phyloP scores from a whole-genome alignment of 1,284 basidiomycete species.

The Coniophora puteana region DNA sequence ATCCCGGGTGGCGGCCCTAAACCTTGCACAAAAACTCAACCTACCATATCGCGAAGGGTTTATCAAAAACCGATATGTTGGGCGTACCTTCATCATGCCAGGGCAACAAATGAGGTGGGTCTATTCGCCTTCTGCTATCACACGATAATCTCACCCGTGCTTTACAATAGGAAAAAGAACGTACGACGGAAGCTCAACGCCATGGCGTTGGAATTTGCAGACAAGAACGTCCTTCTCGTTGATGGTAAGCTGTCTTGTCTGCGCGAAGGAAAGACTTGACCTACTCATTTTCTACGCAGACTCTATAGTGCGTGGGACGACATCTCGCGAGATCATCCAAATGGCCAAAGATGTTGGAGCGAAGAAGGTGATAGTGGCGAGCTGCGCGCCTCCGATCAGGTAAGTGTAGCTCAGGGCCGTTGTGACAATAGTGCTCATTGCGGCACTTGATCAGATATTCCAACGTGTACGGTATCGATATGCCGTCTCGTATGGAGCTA shows the following conservation, averaged over 20 bases:
- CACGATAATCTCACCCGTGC: neutral
- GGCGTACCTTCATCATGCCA: slow-evolving; percentile 99
- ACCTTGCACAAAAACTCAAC: slow-evolving; percentile 87
- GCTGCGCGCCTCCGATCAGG: slow-evolving; percentile 95
- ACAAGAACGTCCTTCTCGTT: slow-evolving; percentile 93
- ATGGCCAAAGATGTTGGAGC: slow-evolving; percentile 99
- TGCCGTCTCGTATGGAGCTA: slow-evolving; percentile 93
- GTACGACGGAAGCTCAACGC: slow-evolving; percentile 96
- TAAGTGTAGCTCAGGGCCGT: slow-evolving; percentile 24
- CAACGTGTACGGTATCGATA: slow-evolving; percentile 99
- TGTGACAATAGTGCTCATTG: slow-evolving; percentile 5
- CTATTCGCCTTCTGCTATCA: neutral
- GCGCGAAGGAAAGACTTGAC: neutral
- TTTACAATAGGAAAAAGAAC: slow-evolving; percentile 76
- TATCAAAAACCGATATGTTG: slow-evolving; percentile 98
- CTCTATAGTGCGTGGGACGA: slow-evolving; percentile 98
- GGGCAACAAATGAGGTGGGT: slow-evolving; percentile 86
- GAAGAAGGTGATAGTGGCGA: slow-evolving; percentile 96
- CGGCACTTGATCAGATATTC: slow-evolving; percentile 53
- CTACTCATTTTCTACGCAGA: slow-evolving; percentile 43
- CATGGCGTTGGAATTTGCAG: slow-evolving; percentile 97
- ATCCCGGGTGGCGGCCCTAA: slow-evolving; percentile 92
- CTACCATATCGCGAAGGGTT: slow-evolving; percentile 98
- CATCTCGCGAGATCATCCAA: slow-evolving; percentile 98
- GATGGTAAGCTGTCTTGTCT: slow-evolving; percentile 67